Conservation (phyloP, 2,329 filamentous ascomycete species). For the Aureobasidium sp. region DNA sequence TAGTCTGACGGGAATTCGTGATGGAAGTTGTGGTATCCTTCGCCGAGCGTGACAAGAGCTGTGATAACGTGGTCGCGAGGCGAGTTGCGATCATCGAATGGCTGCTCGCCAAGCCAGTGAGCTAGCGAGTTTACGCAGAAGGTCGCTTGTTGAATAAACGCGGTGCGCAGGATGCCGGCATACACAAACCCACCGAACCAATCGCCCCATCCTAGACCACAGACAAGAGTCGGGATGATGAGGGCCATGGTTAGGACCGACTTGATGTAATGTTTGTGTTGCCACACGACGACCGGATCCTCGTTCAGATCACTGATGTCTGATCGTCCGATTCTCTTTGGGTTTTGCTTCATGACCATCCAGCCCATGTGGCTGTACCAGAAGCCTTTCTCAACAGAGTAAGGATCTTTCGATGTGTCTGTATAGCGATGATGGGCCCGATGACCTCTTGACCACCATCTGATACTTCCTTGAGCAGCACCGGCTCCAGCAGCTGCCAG, state of each 20-base stretch:
- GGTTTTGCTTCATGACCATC: conserved; percentile 93
- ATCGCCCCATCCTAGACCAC: conserved; percentile 72
- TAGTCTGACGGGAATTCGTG: conserved; percentile 92
- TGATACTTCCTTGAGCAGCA: conserved; percentile 75
- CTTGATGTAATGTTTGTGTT: conserved; percentile 81
- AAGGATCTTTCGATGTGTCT: conserved; percentile 86
- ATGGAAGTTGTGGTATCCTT: conserved; percentile 93
- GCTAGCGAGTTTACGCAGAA: conserved; percentile 93
- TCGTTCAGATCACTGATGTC: conserved; percentile 85
- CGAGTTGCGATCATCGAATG: conserved; percentile 87
- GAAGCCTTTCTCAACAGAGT: conserved; percentile 82
- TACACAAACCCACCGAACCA: conserved; percentile 78
- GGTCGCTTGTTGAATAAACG: conserved; percentile 84
- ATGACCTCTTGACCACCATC: conserved; percentile 85
- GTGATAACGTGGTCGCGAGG: conserved; percentile 83
- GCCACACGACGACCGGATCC: conserved; percentile 76
- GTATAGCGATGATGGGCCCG: conserved; percentile 86
- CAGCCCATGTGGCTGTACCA: conserved; percentile 78
- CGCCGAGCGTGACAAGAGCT: conserved; percentile 74
- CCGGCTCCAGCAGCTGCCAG: conserved; percentile 73
- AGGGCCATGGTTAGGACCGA: conserved; percentile 69
- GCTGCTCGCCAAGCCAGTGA: conserved; percentile 86
- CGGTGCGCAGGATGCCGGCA: conserved; percentile 74
- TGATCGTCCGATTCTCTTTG: conserved; percentile 77
- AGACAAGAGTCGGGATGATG: conserved; percentile 64